These are phyloP conservation scores for Elymus sibiricus DNA, from an alignment of 176 grass and related monocot species.

Conservation along the genomic window DNA sequence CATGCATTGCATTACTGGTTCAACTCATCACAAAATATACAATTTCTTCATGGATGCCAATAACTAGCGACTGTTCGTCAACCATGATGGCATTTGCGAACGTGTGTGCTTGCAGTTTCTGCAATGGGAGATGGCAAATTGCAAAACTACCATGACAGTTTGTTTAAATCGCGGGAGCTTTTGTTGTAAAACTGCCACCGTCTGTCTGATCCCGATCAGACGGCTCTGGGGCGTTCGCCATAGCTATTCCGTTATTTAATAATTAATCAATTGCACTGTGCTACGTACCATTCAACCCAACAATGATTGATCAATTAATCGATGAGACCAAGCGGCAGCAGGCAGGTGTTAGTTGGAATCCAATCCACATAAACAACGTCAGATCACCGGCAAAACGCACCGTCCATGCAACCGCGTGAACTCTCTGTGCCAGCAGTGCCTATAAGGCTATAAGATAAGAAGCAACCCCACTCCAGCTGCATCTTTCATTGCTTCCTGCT, in stretches of 20 bases:
- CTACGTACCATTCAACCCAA: neutral
- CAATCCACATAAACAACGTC: neutral
- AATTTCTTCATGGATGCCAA: neutral
- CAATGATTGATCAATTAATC: neutral
- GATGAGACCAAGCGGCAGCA: neutral
- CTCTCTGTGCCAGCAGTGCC: neutral
- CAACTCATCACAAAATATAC: neutral
- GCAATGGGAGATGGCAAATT: no score
- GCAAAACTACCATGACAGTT: no score
- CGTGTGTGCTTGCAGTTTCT: no score
- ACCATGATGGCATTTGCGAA: no score
- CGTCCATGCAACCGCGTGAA: neutral
- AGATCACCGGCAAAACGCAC: slow-evolving; percentile 28
- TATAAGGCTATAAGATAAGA: slow-evolving; percentile 17
- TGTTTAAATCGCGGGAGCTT: no score
- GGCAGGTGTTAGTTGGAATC: slow-evolving; percentile 9
- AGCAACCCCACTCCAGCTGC: neutral
- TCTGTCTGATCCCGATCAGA: no score
- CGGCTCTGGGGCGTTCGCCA: no score
- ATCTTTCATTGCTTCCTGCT: neutral
- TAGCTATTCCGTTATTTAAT: no score
- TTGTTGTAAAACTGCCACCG: no score
- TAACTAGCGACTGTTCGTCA: no score
- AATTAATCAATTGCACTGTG: no score
- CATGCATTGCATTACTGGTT: neutral